A percentile compares a stretch with the other conserved stretches of the same genome.
These are phyloP conservation scores for Globisporangium nunn DNA, from an alignment of 352 stramenopile genomes.

Conservation along the genomic window DNA sequence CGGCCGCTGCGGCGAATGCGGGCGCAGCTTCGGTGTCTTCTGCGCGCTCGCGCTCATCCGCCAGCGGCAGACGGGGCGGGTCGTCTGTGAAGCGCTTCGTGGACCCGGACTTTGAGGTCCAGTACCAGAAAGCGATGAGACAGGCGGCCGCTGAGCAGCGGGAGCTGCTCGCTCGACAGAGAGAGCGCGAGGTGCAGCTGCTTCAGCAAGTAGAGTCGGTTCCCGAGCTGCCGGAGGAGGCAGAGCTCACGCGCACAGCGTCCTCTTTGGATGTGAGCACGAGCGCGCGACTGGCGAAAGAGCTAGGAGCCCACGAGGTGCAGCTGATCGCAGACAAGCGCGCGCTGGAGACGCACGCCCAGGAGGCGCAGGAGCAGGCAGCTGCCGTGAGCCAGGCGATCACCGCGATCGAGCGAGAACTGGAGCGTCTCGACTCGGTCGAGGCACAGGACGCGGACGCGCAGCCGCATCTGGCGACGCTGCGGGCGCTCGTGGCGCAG, in stretches of 20 bases:
- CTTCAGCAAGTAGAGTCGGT: conserved; percentile 42
- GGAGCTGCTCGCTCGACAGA: conserved; percentile 25
- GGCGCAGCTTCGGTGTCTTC: neutral
- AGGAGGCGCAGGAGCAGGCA: conserved; percentile 19
- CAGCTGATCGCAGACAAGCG: conserved; percentile 43
- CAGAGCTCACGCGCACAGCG: neutral
- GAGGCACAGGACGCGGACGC: conserved; percentile 19
- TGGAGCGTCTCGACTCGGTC: conserved; percentile 26
- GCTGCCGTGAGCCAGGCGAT: conserved; percentile 24
- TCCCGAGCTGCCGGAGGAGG: conserved; percentile 12
- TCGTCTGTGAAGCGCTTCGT: conserved; percentile 3
- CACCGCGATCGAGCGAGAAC: conserved; percentile 28
- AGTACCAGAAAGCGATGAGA: conserved; percentile 50
- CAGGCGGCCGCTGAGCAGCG: conserved; percentile 49
- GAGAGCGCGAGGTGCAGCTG: conserved; percentile 38
- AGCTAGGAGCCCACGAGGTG: conserved; percentile 25
- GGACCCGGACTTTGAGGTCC: conserved; percentile 43
- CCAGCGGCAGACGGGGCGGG: neutral
- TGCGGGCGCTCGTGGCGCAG: conserved; percentile 32
- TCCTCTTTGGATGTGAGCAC: neutral
- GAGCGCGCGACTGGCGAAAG: conserved; percentile 5
- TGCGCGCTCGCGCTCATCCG: neutral
- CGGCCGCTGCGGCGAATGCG: conserved; percentile 25
- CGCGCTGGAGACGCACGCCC: conserved; percentile 22
- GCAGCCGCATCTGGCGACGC: conserved; percentile 17